Conservation (phyloP, 352 stramenopile species). For the Phytophthora citrophthora region DNA sequence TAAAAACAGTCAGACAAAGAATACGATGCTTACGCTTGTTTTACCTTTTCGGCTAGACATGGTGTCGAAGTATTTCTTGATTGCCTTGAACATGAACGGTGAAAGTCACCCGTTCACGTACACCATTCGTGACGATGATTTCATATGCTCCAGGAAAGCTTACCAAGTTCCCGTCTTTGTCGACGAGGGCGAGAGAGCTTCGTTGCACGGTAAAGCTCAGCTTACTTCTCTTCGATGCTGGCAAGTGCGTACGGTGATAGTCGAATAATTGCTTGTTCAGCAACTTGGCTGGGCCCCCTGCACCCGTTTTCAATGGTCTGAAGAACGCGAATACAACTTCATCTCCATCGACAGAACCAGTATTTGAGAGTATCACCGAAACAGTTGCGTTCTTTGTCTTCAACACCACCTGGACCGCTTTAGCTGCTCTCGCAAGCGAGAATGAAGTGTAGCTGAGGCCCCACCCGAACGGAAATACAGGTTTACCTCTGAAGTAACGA, state of each 20-base stretch:
- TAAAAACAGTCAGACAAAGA: too few species aligned
- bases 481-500: constrained; percentile 83
- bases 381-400: constrained; percentile 36
- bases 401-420: constrained; percentile 23
- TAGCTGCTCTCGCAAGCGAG: constrained; percentile 11
- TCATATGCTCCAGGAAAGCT: constrained; percentile 66
- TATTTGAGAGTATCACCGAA: constrained; percentile 48
- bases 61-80: constrained; percentile 35
- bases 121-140: constrained; percentile 61
- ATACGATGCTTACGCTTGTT: background rate
- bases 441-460: constrained; percentile 89
- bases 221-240: constrained; percentile 17
- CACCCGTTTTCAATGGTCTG: constrained; percentile 50
- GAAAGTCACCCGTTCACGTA: constrained; percentile 51
- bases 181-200: constrained; percentile 49
- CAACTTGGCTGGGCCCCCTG: constrained; percentile 51
- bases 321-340: constrained; percentile 74
- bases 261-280: constrained; percentile 72
- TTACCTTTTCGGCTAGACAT: background rate
- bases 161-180: constrained; percentile 49
- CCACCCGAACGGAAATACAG: constrained; percentile 85
- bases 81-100: constrained; percentile 42
- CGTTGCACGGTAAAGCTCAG: constrained; percentile 39
- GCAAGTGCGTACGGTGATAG: constrained; percentile 49
- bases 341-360: constrained; percentile 47